These are phyloP conservation scores for Myochromella boudieri DNA, from an alignment of 768 basidiomycete species.

Conservation along the genomic window DNA sequence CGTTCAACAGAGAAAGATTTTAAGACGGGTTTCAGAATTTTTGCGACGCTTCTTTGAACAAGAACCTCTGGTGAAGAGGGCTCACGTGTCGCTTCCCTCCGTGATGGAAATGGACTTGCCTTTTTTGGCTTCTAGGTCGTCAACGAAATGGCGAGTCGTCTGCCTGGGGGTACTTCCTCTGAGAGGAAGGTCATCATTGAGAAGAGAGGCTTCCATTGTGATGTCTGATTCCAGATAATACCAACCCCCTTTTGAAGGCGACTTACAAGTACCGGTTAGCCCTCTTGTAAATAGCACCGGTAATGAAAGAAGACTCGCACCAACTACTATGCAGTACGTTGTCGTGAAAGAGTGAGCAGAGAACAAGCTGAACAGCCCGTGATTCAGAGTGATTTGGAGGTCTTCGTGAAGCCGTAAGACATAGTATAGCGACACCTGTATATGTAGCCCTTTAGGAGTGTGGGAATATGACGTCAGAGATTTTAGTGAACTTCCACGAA, in stretches of 20 bases:
- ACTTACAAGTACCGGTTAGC: too few species aligned
- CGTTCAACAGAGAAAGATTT: too few species aligned
- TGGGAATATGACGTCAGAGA: slow-evolving; percentile 8
- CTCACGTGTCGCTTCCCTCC: slow-evolving; percentile 9
- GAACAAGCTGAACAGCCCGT: neutral
- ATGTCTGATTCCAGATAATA: neutral
- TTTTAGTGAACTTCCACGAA: neutral
- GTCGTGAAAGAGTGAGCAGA: neutral
- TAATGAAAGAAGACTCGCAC: too few species aligned
- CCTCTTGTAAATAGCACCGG: too few species aligned
- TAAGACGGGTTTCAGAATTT: too few species aligned
- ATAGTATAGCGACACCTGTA: neutral
- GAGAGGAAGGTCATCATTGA: neutral
- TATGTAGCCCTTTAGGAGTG: slow-evolving; percentile 3
- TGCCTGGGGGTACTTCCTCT: neutral
- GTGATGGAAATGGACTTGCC: slow-evolving; percentile 8
- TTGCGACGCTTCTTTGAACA: too few species aligned
- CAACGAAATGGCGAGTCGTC: neutral
- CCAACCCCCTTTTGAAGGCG: neutral
- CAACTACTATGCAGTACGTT: neutral
- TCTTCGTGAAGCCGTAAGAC: slow-evolving; percentile 2
- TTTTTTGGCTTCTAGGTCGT: slow-evolving; percentile 8
- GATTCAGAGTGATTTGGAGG: neutral
- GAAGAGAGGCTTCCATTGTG: slow-evolving; percentile 2
- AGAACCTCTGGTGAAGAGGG: too few species aligned